phyloP scores from a whole-genome alignment of 768 basidiomycete species.

The button mushroom (Agaricus bisporus) region DNA sequence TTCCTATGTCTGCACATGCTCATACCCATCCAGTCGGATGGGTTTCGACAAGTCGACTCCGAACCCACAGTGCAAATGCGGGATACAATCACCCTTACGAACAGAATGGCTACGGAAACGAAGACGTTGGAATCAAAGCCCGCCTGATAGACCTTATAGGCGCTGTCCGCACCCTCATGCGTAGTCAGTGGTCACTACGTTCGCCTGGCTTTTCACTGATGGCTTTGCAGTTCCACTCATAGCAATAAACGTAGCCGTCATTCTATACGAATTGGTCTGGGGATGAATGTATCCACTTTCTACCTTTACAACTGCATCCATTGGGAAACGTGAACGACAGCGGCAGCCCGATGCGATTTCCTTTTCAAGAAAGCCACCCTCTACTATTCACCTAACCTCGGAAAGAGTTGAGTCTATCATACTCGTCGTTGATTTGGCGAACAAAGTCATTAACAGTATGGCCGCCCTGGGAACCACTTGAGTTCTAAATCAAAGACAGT shows the following conservation, averaged over 20 bases:
- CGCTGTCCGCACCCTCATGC: conserved; percentile 94
- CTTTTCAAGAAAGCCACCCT: neutral
- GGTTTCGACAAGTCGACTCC: conserved; percentile 57
- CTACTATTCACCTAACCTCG: neutral
- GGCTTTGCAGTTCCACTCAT: conserved; percentile 79
- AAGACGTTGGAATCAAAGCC: conserved; percentile 72
- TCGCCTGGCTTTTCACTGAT: conserved; percentile 1
- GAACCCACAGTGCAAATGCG: conserved; percentile 48
- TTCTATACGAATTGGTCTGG: conserved; percentile 77
- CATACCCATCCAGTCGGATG: conserved; percentile 66
- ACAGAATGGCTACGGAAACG: conserved; percentile 51
- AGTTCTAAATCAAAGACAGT: neutral
- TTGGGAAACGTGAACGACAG: neutral
- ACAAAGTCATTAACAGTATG: conserved; percentile 74
- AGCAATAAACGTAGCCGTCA: conserved; percentile 78
- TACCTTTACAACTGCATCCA: neutral
- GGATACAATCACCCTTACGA: conserved; percentile 66
- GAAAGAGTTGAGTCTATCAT: conserved; percentile 49
- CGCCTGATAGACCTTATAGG: conserved; percentile 88
- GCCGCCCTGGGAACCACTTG: conserved; percentile 46
- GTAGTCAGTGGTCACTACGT: conserved; percentile 60
- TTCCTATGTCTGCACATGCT: neutral
- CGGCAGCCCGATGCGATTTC: neutral
- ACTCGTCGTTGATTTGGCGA: conserved; percentile 69
- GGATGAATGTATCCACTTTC: conserved; percentile 27